These are phyloP conservation scores for Russula virescens DNA, from an alignment of 768 basidiomycete species.

Conservation along the genomic window DNA sequence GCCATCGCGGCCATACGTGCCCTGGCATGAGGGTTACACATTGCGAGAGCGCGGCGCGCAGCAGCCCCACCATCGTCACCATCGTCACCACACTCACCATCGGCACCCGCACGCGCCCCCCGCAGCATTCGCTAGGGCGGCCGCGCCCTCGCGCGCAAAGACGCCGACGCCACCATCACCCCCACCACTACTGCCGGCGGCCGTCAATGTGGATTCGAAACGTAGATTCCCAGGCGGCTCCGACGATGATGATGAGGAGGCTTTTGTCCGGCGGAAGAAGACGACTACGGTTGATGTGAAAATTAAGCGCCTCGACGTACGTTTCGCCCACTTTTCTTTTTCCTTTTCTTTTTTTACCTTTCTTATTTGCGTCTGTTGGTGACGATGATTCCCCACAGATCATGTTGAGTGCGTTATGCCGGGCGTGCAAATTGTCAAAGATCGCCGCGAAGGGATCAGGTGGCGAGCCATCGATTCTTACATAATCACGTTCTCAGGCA, in stretches of 20 bases:
- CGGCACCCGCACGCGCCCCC: background rate
- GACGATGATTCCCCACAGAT: background rate
- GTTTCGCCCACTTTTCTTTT: background rate
- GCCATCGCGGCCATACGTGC: slow-evolving; percentile 1
- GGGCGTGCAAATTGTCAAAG: slow-evolving; percentile 2
- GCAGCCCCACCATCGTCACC: background rate
- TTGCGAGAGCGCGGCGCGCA: background rate
- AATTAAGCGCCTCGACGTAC: slow-evolving; percentile 2
- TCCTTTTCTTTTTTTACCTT: background rate
- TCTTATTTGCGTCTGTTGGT: background rate
- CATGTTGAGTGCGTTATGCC: slow-evolving; percentile 7
- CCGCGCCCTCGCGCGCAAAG: background rate
- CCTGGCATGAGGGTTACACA: slow-evolving; percentile 6
- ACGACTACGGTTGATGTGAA: background rate
- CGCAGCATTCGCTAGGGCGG: background rate
- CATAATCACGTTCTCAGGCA: background rate
- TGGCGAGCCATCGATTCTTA: background rate
- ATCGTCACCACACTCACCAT: background rate
- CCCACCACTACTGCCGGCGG: background rate
- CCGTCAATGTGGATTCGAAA: background rate
- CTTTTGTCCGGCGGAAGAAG: background rate
- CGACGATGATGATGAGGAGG: background rate
- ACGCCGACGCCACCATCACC: no score
- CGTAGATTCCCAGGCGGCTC: no score
- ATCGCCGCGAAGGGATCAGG: background rate